These are phyloP conservation scores for Aspergillus diversus DNA, from an alignment of 495 filamentous ascomycete genomes.

Conservation along the genomic window DNA sequence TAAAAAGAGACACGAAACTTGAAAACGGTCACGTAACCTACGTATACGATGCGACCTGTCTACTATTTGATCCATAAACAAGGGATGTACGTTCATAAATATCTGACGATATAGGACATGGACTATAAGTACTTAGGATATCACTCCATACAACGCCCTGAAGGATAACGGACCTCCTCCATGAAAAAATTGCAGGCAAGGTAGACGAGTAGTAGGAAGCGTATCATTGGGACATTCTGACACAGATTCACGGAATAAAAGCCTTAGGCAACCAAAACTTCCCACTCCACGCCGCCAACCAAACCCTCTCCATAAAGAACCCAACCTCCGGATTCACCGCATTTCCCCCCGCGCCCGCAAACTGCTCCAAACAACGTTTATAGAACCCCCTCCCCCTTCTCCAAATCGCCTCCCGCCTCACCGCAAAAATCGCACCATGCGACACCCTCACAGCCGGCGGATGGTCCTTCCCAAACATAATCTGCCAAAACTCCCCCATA, in stretches of 20 bases:
- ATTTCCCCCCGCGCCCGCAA: background rate
- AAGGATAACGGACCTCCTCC: no score
- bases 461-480: conserved; percentile 2
- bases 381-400: background rate
- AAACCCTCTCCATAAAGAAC: conserved; percentile 10
- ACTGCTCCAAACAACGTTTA: conserved; percentile 8
- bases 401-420: conserved; percentile 4
- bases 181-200: no score
- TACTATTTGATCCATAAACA: no score
- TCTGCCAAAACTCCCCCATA: conserved; percentile 7
- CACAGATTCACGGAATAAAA: background rate
- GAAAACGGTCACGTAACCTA: no score
- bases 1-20: no score
- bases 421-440: conserved; percentile 9
- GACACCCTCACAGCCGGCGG: background rate
- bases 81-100: no score
- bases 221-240: no score
- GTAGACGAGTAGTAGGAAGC: no score
- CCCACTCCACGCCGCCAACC: conserved; percentile 14
- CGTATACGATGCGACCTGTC: no score
- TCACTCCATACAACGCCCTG: no score
- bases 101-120: no score
- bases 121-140: no score
- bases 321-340: conserved; percentile 11
- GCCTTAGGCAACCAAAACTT: conserved; percentile 4